Percentiles rank a stretch among this genome's conserved stretches.
These are phyloP conservation scores for Mariannaea elegans DNA, from an alignment of 2,329 filamentous ascomycete genomes.

Conservation along the genomic window DNA sequence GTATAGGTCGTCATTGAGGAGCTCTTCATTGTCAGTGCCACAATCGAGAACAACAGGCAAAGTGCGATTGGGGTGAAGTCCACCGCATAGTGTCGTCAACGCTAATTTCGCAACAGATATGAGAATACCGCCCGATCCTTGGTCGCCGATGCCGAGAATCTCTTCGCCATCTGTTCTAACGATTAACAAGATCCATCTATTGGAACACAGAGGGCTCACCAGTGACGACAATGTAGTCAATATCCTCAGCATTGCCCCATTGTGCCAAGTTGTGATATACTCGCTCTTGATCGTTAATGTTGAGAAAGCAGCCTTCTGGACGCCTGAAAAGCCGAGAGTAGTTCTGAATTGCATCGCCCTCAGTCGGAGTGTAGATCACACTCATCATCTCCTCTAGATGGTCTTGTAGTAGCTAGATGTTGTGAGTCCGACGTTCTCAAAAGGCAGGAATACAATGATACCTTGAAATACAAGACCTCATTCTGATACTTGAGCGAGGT, in stretches of 20 bases:
- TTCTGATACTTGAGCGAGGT: conserved; percentile 88
- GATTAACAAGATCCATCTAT: neutral
- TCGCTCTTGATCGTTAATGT: conserved; percentile 72
- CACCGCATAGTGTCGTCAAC: conserved; percentile 86
- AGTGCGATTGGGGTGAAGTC: conserved; percentile 80
- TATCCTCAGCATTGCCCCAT: conserved; percentile 75
- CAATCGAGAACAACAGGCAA: conserved; percentile 86
- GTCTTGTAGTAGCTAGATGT: conserved; percentile 71
- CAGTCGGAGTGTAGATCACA: conserved; percentile 90
- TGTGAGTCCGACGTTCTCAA: neutral
- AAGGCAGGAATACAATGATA: conserved; percentile 43
- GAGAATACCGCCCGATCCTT: conserved; percentile 84
- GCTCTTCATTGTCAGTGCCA: conserved; percentile 81
- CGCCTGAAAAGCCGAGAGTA: conserved; percentile 81
- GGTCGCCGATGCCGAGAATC: conserved; percentile 89
- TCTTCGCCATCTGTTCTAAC: conserved; percentile 62
- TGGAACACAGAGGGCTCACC: conserved; percentile 58
- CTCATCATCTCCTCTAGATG: conserved; percentile 89
- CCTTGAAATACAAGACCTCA: conserved; percentile 81
- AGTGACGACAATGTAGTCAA: conserved; percentile 89
- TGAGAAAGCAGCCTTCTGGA: conserved; percentile 84
- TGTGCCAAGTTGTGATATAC: conserved; percentile 73
- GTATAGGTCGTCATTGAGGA: conserved; percentile 81
- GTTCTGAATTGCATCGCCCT: conserved; percentile 87
- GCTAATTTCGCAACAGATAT: conserved; percentile 87